These are phyloP conservation scores for Arthrinium puccinioides DNA, from an alignment of 2,329 filamentous ascomycete species.

Conservation along the genomic window DNA sequence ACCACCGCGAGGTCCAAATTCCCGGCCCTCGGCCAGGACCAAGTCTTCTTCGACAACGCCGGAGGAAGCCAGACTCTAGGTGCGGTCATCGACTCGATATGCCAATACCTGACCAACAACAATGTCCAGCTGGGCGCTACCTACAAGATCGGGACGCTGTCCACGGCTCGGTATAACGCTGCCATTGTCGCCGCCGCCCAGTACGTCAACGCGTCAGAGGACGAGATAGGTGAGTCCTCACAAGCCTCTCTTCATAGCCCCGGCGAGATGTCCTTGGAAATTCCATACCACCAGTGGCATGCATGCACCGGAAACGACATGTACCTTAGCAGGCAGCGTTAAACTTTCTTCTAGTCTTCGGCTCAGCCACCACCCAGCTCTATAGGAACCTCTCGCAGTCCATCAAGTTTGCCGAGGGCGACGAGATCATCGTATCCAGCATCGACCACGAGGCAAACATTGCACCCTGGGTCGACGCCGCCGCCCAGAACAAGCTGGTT, in stretches of 20 bases:
- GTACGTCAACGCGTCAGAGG: slow-evolving; percentile 60
- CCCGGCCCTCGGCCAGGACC: slow-evolving; percentile 58
- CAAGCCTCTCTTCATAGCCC: neutral
- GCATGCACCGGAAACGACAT: too few relatives aligned
- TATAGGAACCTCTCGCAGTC: slow-evolving; percentile 62
- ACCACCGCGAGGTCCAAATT: slow-evolving; percentile 51
- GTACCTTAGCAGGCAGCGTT: too few relatives aligned
- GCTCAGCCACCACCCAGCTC: slow-evolving; percentile 68
- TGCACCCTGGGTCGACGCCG: slow-evolving; percentile 65
- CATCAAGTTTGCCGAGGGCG: slow-evolving; percentile 44
- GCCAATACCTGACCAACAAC: slow-evolving; percentile 55
- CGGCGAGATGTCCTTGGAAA: too few relatives aligned
- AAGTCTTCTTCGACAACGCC: slow-evolving; percentile 73
- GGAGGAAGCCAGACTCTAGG: slow-evolving; percentile 66
- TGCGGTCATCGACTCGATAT: slow-evolving; percentile 58
- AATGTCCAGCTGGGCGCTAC: slow-evolving; percentile 73
- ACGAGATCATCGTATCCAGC: slow-evolving; percentile 63
- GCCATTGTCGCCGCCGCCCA: slow-evolving; percentile 59
- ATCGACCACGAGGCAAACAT: slow-evolving; percentile 76
- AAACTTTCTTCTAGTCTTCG: slow-evolving; percentile 55
- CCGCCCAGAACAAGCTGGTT: slow-evolving; percentile 48
- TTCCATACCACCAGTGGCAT: too few relatives aligned
- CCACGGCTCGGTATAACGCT: slow-evolving; percentile 50
- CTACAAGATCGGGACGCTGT: slow-evolving; percentile 52
- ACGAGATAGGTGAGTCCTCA: slow-evolving; percentile 51